A percentile compares a stretch with the other conserved stretches of the same genome.
Evolutionary conservation across 805 yeast species (phyloP).

Genomic region (Candida palmyrensis): DNA sequence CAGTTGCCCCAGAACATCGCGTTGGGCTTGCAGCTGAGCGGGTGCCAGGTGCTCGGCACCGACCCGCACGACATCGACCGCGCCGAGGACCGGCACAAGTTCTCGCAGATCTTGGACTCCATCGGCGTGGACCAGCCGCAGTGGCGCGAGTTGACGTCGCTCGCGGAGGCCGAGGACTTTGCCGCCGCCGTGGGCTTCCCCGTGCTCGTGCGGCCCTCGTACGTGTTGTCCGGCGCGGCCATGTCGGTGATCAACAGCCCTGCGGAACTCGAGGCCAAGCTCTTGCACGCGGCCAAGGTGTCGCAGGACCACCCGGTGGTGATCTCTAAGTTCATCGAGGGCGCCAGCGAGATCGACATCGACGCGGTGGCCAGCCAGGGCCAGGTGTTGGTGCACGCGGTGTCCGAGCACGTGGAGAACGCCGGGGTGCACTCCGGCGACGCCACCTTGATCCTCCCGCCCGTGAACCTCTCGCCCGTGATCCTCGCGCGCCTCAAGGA

Average conservation of each 20-base stretch:
- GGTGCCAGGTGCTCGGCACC: slow-evolving; percentile 90
- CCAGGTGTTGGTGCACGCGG: slow-evolving; percentile 92
- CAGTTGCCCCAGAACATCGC: slow-evolving; percentile 98
- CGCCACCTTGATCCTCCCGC: slow-evolving; percentile 95
- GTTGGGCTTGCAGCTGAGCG: slow-evolving; percentile 67
- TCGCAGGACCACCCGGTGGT: slow-evolving; percentile 97
- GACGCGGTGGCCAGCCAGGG: slow-evolving; percentile 98
- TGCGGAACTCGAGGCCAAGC: slow-evolving; percentile 74
- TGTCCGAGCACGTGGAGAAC: slow-evolving; percentile 96
- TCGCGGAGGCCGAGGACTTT: slow-evolving; percentile 78
- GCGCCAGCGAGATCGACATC: slow-evolving; percentile 97
- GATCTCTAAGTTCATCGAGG: slow-evolving; percentile 92
- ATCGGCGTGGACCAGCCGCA: slow-evolving; percentile 95
- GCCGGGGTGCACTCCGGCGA: slow-evolving; percentile 99
- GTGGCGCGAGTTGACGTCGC: slow-evolving; percentile 91
- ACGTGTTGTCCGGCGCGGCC: slow-evolving; percentile 97
- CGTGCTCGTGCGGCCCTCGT: slow-evolving; percentile 95
- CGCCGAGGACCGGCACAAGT: slow-evolving; percentile 98
- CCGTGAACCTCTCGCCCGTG: slow-evolving; percentile 90
- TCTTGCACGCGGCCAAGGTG: slow-evolving; percentile 84
- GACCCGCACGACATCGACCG: slow-evolving; percentile 91
- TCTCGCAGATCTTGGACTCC: slow-evolving; percentile 88
- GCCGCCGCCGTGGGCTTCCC: slow-evolving; percentile 90
- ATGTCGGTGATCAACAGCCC: slow-evolving; percentile 87
- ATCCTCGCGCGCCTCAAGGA: slow-evolving; percentile 87